Evolutionary conservation across 768 basidiomycete species (phyloP).

Genomic region (Dacryopinax spathularia): DNA sequence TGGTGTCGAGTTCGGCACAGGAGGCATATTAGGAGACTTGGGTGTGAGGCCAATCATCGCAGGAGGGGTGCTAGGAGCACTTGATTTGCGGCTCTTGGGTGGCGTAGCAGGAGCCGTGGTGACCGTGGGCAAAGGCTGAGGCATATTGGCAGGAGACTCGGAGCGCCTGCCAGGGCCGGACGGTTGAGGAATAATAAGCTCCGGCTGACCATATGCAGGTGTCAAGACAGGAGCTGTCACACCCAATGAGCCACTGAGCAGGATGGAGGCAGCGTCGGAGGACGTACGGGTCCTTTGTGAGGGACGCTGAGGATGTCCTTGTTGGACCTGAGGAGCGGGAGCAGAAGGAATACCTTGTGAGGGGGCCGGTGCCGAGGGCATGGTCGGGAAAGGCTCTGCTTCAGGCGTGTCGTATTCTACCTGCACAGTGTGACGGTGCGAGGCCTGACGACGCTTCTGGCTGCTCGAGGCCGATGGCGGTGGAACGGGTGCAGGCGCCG

Average conservation of each 20-base stretch:
- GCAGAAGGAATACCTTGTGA: neutral
- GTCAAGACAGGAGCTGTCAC: constrained; percentile 3
- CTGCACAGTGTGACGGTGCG: constrained; percentile 80
- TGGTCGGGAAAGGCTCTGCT: constrained; percentile 10
- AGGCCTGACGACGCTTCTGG: neutral
- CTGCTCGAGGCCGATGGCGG: neutral
- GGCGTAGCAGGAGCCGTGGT: neutral
- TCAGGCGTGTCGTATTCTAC: constrained; percentile 75
- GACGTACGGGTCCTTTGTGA: constrained; percentile 1
- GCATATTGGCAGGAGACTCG: neutral
- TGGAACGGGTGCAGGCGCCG: neutral
- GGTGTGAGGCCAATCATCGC: neutral
- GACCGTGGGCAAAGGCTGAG: neutral
- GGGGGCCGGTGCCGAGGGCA: neutral
- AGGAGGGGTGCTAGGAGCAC: neutral
- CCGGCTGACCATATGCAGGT: neutral
- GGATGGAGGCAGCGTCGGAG: constrained; percentile 4
- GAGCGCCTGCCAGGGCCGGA: neutral
- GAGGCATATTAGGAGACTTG: neutral
- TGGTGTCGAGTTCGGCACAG: neutral
- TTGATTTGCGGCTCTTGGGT: neutral
- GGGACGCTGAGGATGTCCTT: neutral
- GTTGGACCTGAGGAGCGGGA: neutral
- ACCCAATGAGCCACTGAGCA: constrained; percentile 2
- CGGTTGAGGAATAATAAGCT: neutral